Evolutionary conservation across 345 rosid species (phyloP), one percentile per base, ranked within the genome.

Genomic region (Eucalyptus caleyi): DNA sequence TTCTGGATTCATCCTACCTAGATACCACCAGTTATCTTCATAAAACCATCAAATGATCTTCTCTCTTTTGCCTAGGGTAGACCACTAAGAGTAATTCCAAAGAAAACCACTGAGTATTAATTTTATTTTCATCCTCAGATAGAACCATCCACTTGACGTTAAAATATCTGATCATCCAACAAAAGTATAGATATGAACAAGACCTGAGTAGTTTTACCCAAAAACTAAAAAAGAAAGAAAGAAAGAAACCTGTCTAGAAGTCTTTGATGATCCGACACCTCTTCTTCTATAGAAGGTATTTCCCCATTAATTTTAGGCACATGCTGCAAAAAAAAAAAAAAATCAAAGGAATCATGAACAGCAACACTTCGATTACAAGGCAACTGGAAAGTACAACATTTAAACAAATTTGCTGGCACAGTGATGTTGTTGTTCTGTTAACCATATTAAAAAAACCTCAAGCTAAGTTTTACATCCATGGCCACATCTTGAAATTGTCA

Each of bases 251-350:
- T 89, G 88, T 90, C 94, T 24, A 95, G 94, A 86, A 95, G 94
- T 90, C 97, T 93, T 90, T 95, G 96, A 92, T 95, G 97, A 89
- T 93, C 94, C 69, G 97, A 93, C 42, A 93, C 90, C 90, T 93
- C 95, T 91, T 94, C 95, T 87, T 95, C 97, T 88, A 87, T 91
- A 40, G 94, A 90, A 42, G 97, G 97, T 32, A 95, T 87, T 88
- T 92, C 93, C 67, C 96, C 95, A 92, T 95, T 95, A 88, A 91
- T 94, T 93, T 93, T 95, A 87, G 97, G 96, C 44, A 95, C 91
- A 88, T 95, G 96, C 96, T 95, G 93, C 72, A 90, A 77, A 37
- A 50, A 50, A 50, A 50, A 50, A 15, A 50, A 77, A 77, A 45
- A 77, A 77, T 40, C 30, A 77, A 9, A 77, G 85, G 45, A 77